phyloP scores from a whole-genome alignment of 441 rosid species.

The Populus hybrid region DNA sequence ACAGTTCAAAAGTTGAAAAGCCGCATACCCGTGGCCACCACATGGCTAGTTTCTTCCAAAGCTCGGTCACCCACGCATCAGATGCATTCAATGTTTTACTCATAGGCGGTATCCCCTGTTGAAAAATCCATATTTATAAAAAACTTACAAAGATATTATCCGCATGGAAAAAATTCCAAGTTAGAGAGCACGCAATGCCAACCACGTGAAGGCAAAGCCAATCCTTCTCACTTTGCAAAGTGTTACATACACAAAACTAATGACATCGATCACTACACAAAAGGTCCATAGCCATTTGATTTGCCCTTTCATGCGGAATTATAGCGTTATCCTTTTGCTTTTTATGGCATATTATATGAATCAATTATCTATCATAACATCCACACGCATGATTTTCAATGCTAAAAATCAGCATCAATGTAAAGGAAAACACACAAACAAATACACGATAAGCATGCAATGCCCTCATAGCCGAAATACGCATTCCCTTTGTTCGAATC shows the following conservation, averaged over 20 bases:
- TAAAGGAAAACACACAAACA: not conserved
- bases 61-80: slow-evolving; percentile 72
- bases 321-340: not conserved
- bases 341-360: not conserved
- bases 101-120: slow-evolving; percentile 72
- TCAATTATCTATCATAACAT: not conserved
- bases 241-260: not conserved
- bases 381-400: not conserved
- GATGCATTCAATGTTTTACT: slow-evolving; percentile 46
- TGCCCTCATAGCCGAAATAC: not conserved
- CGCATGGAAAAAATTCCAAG: not conserved
- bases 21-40: slow-evolving; percentile 87
- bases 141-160: not conserved
- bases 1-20: not conserved
- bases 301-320: not conserved
- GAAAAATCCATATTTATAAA: slow-evolving; percentile 10
- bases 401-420: not conserved
- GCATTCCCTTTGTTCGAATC: too few relatives aligned
- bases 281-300: not conserved
- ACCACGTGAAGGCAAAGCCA: not conserved
- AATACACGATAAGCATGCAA: not conserved
- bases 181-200: too few relatives aligned
- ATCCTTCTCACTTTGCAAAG: not conserved
- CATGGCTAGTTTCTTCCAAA: slow-evolving; percentile 62
- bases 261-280: not conserved